phyloP scores from a whole-genome alignment of 257 asterid genomes.

The Ajuga chamaepitys region DNA sequence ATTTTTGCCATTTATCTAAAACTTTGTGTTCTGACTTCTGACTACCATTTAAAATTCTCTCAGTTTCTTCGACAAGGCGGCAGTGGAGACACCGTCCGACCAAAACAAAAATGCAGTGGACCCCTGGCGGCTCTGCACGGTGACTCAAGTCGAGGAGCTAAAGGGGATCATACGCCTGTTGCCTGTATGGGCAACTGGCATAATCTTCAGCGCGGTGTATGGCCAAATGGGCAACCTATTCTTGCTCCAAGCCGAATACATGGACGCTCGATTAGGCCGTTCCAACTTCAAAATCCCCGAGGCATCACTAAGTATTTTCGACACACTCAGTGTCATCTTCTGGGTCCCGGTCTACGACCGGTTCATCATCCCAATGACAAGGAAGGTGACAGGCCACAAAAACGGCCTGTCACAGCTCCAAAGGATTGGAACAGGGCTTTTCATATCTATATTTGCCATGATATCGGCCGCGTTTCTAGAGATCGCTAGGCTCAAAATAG shows the following conservation, averaged over 20 bases:
- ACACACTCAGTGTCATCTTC: conserved; percentile 51
- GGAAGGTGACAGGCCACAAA: conserved; percentile 56
- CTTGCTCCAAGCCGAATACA: conserved; percentile 45
- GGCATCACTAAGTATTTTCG: conserved; percentile 56
- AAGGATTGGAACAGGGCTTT: conserved; percentile 50
- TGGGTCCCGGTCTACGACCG: conserved; percentile 69
- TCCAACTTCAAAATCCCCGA: conserved; percentile 47
- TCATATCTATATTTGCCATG: conserved; percentile 62
- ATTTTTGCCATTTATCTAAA: too few relatives aligned
- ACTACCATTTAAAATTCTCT: neutral
- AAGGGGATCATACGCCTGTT: conserved; percentile 47
- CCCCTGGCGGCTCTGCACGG: conserved; percentile 64
- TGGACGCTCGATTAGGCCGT: conserved; percentile 43
- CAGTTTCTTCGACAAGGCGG: conserved; percentile 72
- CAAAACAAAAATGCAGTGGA: conserved; percentile 13
- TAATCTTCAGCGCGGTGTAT: conserved; percentile 46
- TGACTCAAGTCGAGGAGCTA: conserved; percentile 65
- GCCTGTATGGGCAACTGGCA: conserved; percentile 69
- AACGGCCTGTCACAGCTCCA: conserved; percentile 57
- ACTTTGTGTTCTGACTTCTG: too few relatives aligned
- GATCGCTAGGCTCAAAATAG: conserved; percentile 34
- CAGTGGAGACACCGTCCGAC: conserved; percentile 39
- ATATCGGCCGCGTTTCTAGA: conserved; percentile 46
- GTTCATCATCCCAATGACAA: conserved; percentile 38
- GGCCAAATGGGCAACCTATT: conserved; percentile 59